Conservation (phyloP, 176 grass and related monocot species). For the Avena sativa region DNA sequence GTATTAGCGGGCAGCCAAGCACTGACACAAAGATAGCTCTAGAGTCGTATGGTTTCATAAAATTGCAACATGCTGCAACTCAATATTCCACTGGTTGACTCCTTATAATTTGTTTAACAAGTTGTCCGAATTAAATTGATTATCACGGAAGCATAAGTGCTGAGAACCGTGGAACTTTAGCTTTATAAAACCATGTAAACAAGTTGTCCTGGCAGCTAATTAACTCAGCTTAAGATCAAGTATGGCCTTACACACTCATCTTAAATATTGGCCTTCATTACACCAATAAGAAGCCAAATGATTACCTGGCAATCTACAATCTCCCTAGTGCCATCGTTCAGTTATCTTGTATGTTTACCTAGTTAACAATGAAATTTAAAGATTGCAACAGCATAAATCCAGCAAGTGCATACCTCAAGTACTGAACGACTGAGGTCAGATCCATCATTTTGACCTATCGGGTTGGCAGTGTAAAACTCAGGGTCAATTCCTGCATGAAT, state of each 20-base stretch:
- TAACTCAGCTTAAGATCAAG: neutral
- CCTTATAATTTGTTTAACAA: neutral
- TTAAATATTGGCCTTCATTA: neutral
- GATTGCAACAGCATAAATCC: constrained; percentile 11
- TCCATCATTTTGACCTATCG: constrained; percentile 79
- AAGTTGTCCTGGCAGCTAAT: neutral
- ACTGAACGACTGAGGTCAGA: constrained; percentile 62
- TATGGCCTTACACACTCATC: neutral
- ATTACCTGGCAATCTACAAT: neutral
- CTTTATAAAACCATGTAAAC: neutral
- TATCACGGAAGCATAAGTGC: neutral
- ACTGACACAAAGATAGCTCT: neutral
- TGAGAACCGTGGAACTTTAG: neutral
- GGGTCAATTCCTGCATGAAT: constrained; percentile 55
- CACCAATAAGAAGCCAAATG: neutral
- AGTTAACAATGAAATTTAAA: neutral
- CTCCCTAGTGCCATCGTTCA: neutral
- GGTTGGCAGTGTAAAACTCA: constrained; percentile 42
- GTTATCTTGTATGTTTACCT: constrained; percentile 1
- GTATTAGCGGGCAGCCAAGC: neutral
- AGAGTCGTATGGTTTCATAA: neutral
- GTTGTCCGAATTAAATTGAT: neutral
- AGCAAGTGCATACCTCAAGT: constrained; percentile 56
- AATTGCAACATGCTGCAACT: neutral
- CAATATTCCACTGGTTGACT: neutral